A percentile compares a stretch with the other conserved stretches of the same genome.
Conservation (phyloP, 2,329 filamentous ascomycete genomes). For the Reticulascus tulasneorum region DNA sequence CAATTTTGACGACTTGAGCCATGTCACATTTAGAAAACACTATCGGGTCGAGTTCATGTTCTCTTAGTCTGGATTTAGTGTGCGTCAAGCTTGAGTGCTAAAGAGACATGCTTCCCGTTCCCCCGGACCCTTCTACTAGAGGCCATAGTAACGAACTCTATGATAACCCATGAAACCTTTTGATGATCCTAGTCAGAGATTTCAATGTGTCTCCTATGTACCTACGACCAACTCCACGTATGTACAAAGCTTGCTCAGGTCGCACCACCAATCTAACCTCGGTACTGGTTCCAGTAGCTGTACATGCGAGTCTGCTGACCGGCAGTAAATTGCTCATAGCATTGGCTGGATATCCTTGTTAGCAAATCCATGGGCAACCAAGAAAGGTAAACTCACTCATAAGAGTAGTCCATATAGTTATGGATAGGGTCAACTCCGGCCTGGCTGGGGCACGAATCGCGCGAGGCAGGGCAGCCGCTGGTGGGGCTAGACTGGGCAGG, state of each 20-base stretch:
- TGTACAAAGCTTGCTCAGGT: not conserved
- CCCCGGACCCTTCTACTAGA: no score
- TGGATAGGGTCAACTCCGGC: conserved; percentile 30
- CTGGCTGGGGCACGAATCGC: conserved; percentile 28
- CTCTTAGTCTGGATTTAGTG: no score
- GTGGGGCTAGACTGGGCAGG: conserved; percentile 29
- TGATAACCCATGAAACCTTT: no score
- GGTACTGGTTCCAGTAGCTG: conserved; percentile 33
- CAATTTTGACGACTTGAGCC: no score
- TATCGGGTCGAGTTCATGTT: no score
- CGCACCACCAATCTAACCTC: conserved; percentile 15
- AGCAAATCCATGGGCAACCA: conserved; percentile 11
- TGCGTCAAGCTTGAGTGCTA: no score
- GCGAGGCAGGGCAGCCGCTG: conserved; percentile 31
- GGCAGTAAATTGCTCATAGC: conserved; percentile 41
- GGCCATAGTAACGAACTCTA: no score
- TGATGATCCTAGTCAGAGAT: no score
- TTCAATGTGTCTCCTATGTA: no score
- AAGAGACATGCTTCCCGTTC: no score
- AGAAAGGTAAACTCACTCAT: conserved; percentile 28
- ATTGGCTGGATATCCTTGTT: conserved; percentile 26
- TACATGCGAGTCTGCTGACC: conserved; percentile 38
- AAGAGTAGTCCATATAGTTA: conserved; percentile 37
- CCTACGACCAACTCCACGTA: no score
- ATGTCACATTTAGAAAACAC: no score